Conservation (phyloP, 768 basidiomycete species). For the Collybia mongolica region DNA sequence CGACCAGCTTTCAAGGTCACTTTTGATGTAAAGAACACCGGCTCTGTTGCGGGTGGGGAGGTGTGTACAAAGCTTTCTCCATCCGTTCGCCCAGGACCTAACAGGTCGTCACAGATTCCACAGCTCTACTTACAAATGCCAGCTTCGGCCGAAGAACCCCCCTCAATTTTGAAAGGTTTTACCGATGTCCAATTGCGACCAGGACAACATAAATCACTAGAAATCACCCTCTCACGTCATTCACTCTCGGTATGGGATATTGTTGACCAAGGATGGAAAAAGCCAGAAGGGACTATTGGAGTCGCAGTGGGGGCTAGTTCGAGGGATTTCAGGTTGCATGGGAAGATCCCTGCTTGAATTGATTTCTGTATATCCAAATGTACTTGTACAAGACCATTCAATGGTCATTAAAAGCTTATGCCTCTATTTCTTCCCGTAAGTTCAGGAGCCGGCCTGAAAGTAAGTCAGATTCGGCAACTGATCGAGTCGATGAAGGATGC, state of each 20-base stretch:
- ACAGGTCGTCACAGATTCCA: slow-evolving; percentile 40
- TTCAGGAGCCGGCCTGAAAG: slow-evolving; percentile 31
- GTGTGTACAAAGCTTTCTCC: slow-evolving; percentile 25
- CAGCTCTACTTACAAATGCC: slow-evolving; percentile 61
- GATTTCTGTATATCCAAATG: not conserved
- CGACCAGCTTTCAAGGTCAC: slow-evolving; percentile 48
- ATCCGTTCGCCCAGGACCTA: not conserved
- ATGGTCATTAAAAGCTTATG: not conserved
- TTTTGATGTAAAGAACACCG: slow-evolving; percentile 58
- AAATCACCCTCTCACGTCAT: slow-evolving; percentile 47
- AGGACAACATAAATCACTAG: slow-evolving; percentile 33
- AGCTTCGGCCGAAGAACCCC: slow-evolving; percentile 47
- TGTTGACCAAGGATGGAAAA: slow-evolving; percentile 55
- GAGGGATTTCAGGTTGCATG: slow-evolving; percentile 31
- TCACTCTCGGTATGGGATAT: slow-evolving; percentile 63
- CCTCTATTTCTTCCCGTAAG: slow-evolving; percentile 19
- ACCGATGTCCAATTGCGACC: slow-evolving; percentile 40
- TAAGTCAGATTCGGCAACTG: slow-evolving; percentile 1
- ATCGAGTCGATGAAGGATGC: not conserved
- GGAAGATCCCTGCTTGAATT: slow-evolving; percentile 8
- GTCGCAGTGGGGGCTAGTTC: slow-evolving; percentile 57
- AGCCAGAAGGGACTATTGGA: slow-evolving; percentile 51
- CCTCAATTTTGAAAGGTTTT: slow-evolving; percentile 56
- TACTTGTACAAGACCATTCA: not conserved
- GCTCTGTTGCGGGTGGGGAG: slow-evolving; percentile 52